Evolutionary conservation across 2,329 filamentous ascomycete genomes (phyloP), one percentile per base, ranked within the genome.

Genomic region (Penicillium sp.): DNA sequence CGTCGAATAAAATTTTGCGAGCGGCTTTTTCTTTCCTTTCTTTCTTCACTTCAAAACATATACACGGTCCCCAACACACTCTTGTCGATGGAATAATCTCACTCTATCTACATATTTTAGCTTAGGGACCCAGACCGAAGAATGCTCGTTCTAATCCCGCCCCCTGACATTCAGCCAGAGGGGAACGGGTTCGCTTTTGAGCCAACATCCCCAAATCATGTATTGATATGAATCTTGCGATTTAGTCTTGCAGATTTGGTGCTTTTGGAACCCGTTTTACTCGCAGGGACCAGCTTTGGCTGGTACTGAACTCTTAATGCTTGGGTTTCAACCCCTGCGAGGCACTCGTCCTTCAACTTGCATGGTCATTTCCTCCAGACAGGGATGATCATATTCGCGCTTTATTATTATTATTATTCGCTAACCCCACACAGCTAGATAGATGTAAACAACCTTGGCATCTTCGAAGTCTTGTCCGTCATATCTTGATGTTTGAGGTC

Each of bases 61-160:
- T 66, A n/a, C 63, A 68, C 74, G 76, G 76, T 78, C 76, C 75
- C 74, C 73, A 74, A 71, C 69, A 77, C 77, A 77, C 75, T 75
- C 75, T 78, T 78, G 75, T 71, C 64, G 69, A 73, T 71, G 71
- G 70, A 57, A 53, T 3, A 72, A 61, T 53, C 49, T 62, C 55
- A 66, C 77, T 76, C 71, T 70, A 65, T 73, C 66, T 68, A 65
- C 73, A 77, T 77, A 78, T 77, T 77, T 72, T 69, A 71, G 67
- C 15, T 61, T 64, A 36, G 69, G 73, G 76, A 78, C 76, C 75
- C 63, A 78, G 75, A 78, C 52, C 60, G 68, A 77, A 60, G 52
- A 53, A 63, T 73, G 75, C 75, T 76, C 73, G 66, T 75, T 76
- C 71, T 76, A 78, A 77, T 77, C 74, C 74, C 70, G 70, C 68